A percentile compares a stretch with the other conserved stretches of the same genome.
phyloP scores from a whole-genome alignment of 257 asterid genomes.

The Rauvolfia tetraphylla region DNA sequence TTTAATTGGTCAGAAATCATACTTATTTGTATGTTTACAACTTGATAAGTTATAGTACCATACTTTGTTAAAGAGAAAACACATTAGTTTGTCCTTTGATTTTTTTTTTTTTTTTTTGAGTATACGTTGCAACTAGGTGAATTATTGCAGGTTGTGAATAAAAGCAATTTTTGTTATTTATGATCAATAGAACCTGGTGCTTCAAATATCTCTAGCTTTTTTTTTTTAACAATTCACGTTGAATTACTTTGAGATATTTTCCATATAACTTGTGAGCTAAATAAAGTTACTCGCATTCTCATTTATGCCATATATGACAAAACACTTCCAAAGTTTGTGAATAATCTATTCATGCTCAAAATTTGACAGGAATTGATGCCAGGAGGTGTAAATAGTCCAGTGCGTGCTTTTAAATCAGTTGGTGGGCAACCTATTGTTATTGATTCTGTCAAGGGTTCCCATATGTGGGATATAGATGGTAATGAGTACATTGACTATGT shows the following conservation, averaged over 20 bases:
- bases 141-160: neutral
- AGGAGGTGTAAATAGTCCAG: constrained; percentile 99
- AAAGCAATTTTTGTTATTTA: neutral
- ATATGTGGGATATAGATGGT: constrained; percentile 95
- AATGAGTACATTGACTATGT: constrained; percentile 97
- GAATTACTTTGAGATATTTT: neutral
- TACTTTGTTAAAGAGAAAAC: neutral
- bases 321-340: neutral
- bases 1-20: neutral
- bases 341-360: constrained; percentile 6
- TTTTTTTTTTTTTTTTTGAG: neutral
- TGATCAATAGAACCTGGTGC: neutral
- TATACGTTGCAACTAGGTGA: neutral
- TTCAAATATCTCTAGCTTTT: neutral
- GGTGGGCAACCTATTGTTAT: constrained; percentile 95
- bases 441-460: constrained; percentile 93
- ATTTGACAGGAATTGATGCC: constrained; percentile 90
- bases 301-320: neutral
- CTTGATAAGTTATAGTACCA: neutral
- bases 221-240: neutral
- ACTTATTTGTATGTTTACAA: too few species aligned
- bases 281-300: neutral
- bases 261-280: neutral
- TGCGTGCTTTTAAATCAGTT: constrained; percentile 96
- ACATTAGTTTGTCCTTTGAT: neutral